Base-by-base conservation (phyloP, 2,329 filamentous ascomycete genomes). In the Emericellopsis cladophorae region DNA sequence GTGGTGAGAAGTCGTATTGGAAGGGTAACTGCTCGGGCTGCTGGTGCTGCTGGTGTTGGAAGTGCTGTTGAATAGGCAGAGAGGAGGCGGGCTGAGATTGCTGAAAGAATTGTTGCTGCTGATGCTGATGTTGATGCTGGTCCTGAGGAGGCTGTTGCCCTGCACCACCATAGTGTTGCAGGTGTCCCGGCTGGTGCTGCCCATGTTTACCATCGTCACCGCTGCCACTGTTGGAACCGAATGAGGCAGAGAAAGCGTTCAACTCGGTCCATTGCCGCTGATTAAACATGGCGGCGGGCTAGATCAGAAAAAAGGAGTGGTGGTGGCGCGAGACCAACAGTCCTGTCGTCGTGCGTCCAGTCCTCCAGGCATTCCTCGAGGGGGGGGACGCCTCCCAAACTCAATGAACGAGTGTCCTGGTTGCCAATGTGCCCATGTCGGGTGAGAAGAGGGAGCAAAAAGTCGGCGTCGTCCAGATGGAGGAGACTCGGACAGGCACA, bases 181-280 rank as follows among this genome's bases (percentile, higher is more conserved):
- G 7, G 4, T 39, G 37, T 7, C 29, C 21, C 11, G 23, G 37
- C 15, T 39, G 37, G 26, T 18, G 26, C 15, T 39, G 37, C 11
- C 26, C 37, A 18, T 23, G 15, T 11, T 14, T 38, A 14, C 6
- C 14, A 5, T n/a, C 16, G n/a, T 23, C 26, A 26, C 21, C 26
- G 15, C 16, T 42, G 36, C 7, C 37, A 36, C 36, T 34, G 36
- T 22, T 42, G 40, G 36, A n/a, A 15, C 34, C 40, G 34, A 37
- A 40, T 5, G 42, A 40, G 9, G 33, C 33, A 14, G 34, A 24
- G 38, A 43, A 48, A 32, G 45, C 41, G 37, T 38, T 37, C 35
- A 44, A 31, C 31, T 44, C 37, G 22, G 31, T 35, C 42, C 38
- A 40, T 31, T 40, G 42, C 10, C 42, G 42, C 42, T 44, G 42